Evolutionary conservation across 176 grass and related monocot species (phyloP), one percentile per base, ranked within the genome.

Genomic region (Phragmites australis): DNA sequence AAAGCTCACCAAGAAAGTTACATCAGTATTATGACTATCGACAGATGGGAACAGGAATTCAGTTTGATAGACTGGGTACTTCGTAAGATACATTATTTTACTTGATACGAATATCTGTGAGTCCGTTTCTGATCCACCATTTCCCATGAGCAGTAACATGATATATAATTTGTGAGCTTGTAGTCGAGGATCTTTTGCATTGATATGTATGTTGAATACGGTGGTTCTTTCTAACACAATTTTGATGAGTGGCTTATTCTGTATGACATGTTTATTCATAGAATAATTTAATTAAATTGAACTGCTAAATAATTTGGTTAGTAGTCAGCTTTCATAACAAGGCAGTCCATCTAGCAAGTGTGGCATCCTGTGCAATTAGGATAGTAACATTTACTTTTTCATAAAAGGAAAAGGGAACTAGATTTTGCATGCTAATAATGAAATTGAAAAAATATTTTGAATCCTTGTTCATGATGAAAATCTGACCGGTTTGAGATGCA

Each of bases 381-480:
- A 72, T 66, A 80, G 14, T 51, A 43, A 45, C 6, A 41, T 42
- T 54, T 54, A 3, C 18, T 49, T 70, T 70, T 63, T 63, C 4
- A 1, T 44, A 16, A 22, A 41, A 66, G 0, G 6, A 40, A 53
- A 11, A 32, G 2, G 14, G 18, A 6, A 63, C 4, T 26, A 42
- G 16, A 7, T 31, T 31, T 29, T 64, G 30, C 31, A 77, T 25
- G 16, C 13, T 14, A 41, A 62, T 18, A 29, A 32, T 15, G 14
- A 52, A 62, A 45, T 42, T 72, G 19, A 42, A 21, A n/a, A 55
- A 54, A 14, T 31, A 52, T 44, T 72, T 65, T 79, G 56, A 67
- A 56, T 53, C 10, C 37, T 72, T 45, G 19, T 65, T 79, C 13
- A 29, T 44, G 47, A 23, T 25, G 34, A 18, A 46, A 79, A 45